Evolutionary conservation across 208 protist genomes (phyloP), one percentile per base, ranked within the genome.

Genomic region (Trypanosomatidae sp.): DNA sequence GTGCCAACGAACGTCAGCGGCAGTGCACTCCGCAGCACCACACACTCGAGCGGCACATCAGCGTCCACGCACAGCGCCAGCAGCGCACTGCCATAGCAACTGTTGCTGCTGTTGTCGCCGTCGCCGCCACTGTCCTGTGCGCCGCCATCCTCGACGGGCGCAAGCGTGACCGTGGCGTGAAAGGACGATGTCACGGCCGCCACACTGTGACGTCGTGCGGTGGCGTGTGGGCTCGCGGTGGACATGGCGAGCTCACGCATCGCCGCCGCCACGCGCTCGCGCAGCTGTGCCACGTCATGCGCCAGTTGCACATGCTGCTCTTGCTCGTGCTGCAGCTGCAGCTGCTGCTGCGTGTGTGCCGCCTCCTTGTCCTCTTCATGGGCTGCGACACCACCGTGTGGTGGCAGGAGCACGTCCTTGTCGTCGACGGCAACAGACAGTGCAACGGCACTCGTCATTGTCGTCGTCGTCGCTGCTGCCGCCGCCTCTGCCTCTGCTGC

Each of bases 131-230:
- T n/a, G n/a, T n/a, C n/a, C n/a, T n/a, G n/a, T n/a, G n/a, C n/a
- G n/a, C n/a, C n/a, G n/a, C n/a, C n/a, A n/a, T 56, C 56, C 3
- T 63, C 61, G 10, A 77, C 50, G 6, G 76, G 71, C 0, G 52
- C 60, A 18, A 92, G 64, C 18, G 51, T 53, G 7, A 83, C 51
- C 8, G 60, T 62, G 16, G 68, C 40, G 3, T 60, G 78, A 40
- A 92, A 87, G 38, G 66, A 78, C 18, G 75, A 71, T 15, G 72
- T 72, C 7, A 88, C 58, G 21, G 75, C 75, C 18, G 72, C 39
- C 21, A 77, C n/a, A n/a, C n/a, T n/a, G n/a, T n/a, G n/a, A n/a
- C n/a, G n/a, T n/a, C n/a, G n/a, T n/a, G n/a, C n/a, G n/a, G n/a
- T n/a, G n/a, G n/a, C n/a, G n/a, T n/a, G n/a, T n/a, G n/a, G n/a